These are phyloP conservation scores for Hydnomerulius pinastri DNA, from an alignment of 768 basidiomycete species.

Conservation along the genomic window DNA sequence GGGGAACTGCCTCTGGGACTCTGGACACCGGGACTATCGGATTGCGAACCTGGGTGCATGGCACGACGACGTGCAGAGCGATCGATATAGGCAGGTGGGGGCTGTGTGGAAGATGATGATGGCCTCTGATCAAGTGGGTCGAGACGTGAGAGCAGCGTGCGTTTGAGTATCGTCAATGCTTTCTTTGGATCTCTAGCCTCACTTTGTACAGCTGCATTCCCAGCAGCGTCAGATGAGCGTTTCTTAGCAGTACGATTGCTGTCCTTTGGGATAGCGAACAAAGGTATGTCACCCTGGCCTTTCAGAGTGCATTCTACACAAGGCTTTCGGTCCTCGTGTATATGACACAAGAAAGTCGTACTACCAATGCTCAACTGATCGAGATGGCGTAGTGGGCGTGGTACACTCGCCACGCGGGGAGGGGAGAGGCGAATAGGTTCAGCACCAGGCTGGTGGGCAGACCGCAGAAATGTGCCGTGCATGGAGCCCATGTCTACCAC, in stretches of 20 bases:
- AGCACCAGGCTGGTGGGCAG: conserved; percentile 15
- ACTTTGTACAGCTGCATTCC: conserved; percentile 6
- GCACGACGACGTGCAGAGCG: conserved; percentile 72
- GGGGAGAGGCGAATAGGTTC: conserved; percentile 59
- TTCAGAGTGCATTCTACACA: conserved; percentile 61
- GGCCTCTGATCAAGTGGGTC: conserved; percentile 19
- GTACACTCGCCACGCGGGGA: conserved; percentile 67
- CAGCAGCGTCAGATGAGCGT: conserved; percentile 17
- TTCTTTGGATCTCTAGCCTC: conserved; percentile 56
- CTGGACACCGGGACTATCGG: conserved; percentile 55
- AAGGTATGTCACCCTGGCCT: conserved; percentile 57
- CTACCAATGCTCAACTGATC: conserved; percentile 69
- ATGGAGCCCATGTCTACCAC: conserved; percentile 85
- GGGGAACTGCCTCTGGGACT: conserved; percentile 24
- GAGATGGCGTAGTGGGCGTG: conserved; percentile 60
- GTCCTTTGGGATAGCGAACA: conserved; percentile 39
- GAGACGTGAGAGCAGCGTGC: conserved; percentile 59
- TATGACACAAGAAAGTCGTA: conserved; percentile 70
- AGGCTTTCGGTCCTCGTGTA: conserved; percentile 61
- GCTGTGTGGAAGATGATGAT: conserved; percentile 11
- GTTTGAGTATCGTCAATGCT: conserved; percentile 66
- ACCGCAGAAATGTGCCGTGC: conserved; percentile 74
- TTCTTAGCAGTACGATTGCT: conserved; percentile 19
- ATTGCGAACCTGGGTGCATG: conserved; percentile 50
- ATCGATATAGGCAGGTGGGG: conserved; percentile 50